phyloP scores from a whole-genome alignment of 495 filamentous ascomycete genomes.

The Annulohypoxylon maeteangense region DNA sequence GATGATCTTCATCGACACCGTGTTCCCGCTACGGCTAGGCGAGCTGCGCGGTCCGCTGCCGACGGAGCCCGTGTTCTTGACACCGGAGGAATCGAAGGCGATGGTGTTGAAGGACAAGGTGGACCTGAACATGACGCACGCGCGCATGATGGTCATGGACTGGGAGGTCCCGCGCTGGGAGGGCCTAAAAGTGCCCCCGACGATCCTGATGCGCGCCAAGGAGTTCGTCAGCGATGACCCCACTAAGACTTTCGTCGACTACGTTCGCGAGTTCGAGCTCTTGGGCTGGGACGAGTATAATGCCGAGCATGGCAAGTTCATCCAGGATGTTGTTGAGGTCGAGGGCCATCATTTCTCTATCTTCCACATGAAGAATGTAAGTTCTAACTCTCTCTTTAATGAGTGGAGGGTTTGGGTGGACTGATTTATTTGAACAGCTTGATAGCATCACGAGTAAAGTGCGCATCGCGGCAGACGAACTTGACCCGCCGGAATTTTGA shows the following conservation, averaged over 20 bases:
- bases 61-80: constrained; percentile 37
- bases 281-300: constrained; percentile 56
- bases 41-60: constrained; percentile 20
- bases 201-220: constrained; percentile 52
- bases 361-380: constrained; percentile 47
- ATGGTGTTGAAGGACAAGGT: constrained; percentile 53
- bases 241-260: constrained; percentile 48
- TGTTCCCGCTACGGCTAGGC: constrained; percentile 46
- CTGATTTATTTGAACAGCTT: constrained; percentile 30
- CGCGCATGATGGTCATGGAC: constrained; percentile 49
- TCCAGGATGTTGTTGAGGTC: constrained; percentile 51
- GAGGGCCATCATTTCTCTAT: constrained; percentile 59
- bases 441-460: constrained; percentile 47
- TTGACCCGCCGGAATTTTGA: constrained; percentile 45
- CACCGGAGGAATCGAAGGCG: constrained; percentile 41
- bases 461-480: constrained; percentile 45
- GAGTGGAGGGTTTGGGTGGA: background rate
- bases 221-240: constrained; percentile 46
- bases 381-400: background rate
- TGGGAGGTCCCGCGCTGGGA: constrained; percentile 52
- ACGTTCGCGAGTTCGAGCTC: constrained; percentile 40
- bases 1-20: constrained; percentile 58
- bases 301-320: constrained; percentile 41
- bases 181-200: constrained; percentile 43
- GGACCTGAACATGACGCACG: constrained; percentile 51